phyloP scores from a whole-genome alignment of 768 basidiomycete species.

The Kwoniella shandongensis region DNA sequence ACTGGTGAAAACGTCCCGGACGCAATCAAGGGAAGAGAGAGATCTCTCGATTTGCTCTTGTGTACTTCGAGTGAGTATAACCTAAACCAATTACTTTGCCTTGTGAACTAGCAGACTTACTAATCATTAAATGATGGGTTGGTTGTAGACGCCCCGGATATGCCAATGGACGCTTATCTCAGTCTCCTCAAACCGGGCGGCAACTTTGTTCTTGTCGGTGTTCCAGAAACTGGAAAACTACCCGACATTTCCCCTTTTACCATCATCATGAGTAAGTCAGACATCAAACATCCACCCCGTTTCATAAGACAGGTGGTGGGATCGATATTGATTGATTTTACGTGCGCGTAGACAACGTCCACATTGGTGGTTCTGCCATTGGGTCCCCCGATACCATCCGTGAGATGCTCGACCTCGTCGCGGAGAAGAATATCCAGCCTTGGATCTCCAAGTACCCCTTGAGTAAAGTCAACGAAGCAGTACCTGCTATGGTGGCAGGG shows the following conservation, averaged over 20 bases:
- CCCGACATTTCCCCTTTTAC: slow-evolving; percentile 52
- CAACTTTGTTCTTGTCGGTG: slow-evolving; percentile 45
- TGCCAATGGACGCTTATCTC: slow-evolving; percentile 46
- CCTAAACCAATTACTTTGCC: too few species aligned
- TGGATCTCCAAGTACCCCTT: slow-evolving; percentile 45
- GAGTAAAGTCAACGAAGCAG: slow-evolving; percentile 44
- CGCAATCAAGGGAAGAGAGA: slow-evolving; percentile 46
- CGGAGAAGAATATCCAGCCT: slow-evolving; percentile 42
- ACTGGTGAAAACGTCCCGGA: slow-evolving; percentile 54
- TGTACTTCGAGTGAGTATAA: slow-evolving; percentile 54
- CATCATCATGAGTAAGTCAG: slow-evolving; percentile 28
- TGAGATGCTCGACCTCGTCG: slow-evolving; percentile 38
- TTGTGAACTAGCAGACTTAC: too few species aligned
- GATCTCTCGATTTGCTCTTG: slow-evolving; percentile 55
- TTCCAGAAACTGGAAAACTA: slow-evolving; percentile 53
- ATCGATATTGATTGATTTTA: slow-evolving; percentile 54
- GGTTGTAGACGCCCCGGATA: slow-evolving; percentile 40
- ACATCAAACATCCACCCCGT: too few species aligned
- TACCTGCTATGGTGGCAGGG: slow-evolving; percentile 36
- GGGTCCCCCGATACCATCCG: slow-evolving; percentile 36
- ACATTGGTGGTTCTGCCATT: slow-evolving; percentile 40
- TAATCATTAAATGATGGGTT: too few species aligned
- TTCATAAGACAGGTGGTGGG: too few species aligned
- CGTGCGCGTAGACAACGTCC: slow-evolving; percentile 56
- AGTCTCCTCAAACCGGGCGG: slow-evolving; percentile 43